A percentile compares a stretch with the other conserved stretches of the same genome.
Evolutionary conservation across 2,329 filamentous ascomycete species (phyloP).

Genomic region (Magnaporthiopsis poae): DNA sequence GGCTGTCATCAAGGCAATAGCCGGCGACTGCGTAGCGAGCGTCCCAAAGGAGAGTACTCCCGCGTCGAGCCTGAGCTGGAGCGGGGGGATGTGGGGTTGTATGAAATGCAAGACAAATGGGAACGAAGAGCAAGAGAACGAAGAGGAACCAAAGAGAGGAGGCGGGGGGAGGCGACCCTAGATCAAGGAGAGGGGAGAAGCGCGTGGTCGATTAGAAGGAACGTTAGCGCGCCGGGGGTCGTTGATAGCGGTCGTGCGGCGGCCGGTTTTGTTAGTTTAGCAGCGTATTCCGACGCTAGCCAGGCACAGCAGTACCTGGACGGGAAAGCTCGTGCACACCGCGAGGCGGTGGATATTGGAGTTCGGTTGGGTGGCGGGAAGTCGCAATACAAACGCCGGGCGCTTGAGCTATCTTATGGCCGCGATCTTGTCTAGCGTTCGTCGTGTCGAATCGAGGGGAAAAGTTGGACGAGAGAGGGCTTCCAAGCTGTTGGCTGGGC

Average conservation of each 20-base stretch:
- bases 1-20: background rate
- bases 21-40: background rate
- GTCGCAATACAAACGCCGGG: constrained; percentile 3
- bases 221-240: background rate
- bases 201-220: no score
- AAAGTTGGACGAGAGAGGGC: background rate
- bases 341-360: background rate
- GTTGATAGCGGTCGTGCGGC: background rate
- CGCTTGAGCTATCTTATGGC: background rate
- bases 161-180: background rate
- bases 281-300: background rate
- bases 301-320: background rate
- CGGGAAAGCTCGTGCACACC: background rate
- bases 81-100: background rate
- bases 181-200: background rate
- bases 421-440: background rate
- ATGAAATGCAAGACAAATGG: background rate
- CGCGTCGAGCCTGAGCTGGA: background rate
- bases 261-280: background rate
- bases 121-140: background rate
- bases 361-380: background rate
- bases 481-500: no score
- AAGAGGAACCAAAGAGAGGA: background rate
- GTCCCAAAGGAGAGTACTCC: background rate
- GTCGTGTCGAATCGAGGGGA: background rate